A percentile compares a stretch with the other conserved stretches of the same genome.
Conservation (phyloP, 1,284 basidiomycete genomes). For the Entoloma clypeatum region DNA sequence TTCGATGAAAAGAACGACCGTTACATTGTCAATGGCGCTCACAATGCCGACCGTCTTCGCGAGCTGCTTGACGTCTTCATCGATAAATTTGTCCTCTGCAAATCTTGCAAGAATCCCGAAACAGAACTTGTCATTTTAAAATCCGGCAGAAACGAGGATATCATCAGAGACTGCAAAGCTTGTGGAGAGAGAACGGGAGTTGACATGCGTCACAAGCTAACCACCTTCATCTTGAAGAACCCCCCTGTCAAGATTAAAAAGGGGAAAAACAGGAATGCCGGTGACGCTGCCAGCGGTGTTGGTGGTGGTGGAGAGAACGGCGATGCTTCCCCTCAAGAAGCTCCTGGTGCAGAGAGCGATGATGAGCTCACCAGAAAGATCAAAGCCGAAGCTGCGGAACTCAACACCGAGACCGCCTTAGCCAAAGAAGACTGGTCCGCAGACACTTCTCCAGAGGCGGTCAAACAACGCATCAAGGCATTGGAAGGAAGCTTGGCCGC, state of each 20-base stretch:
- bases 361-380: slow-evolving; percentile 82
- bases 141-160: slow-evolving; percentile 68
- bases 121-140: slow-evolving; percentile 94
- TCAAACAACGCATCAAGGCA: slow-evolving; percentile 80
- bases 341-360: slow-evolving; percentile 60
- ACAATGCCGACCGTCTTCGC: slow-evolving; percentile 88
- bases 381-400: slow-evolving; percentile 80
- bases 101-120: slow-evolving; percentile 98
- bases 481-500: slow-evolving; percentile 66
- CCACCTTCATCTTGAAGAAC: slow-evolving; percentile 97
- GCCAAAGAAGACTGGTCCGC: slow-evolving; percentile 84
- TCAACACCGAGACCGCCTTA: slow-evolving; percentile 58
- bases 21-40: slow-evolving; percentile 98
- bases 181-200: slow-evolving; percentile 91
- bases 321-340: slow-evolving; percentile 33
- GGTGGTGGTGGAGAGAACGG: slow-evolving; percentile 44
- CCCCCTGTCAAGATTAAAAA: slow-evolving; percentile 88
- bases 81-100: slow-evolving; percentile 97
- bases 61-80: slow-evolving; percentile 98
- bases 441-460: slow-evolving; percentile 89
- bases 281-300: slow-evolving; percentile 49
- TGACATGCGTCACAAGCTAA: slow-evolving; percentile 97
- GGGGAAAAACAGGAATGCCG: slow-evolving; percentile 61
- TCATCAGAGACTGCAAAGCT: slow-evolving; percentile 97
- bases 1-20: slow-evolving; percentile 96